These are phyloP conservation scores for Chrysanthemum seticuspe DNA, from an alignment of 129 eudicot species.

Conservation along the genomic window DNA sequence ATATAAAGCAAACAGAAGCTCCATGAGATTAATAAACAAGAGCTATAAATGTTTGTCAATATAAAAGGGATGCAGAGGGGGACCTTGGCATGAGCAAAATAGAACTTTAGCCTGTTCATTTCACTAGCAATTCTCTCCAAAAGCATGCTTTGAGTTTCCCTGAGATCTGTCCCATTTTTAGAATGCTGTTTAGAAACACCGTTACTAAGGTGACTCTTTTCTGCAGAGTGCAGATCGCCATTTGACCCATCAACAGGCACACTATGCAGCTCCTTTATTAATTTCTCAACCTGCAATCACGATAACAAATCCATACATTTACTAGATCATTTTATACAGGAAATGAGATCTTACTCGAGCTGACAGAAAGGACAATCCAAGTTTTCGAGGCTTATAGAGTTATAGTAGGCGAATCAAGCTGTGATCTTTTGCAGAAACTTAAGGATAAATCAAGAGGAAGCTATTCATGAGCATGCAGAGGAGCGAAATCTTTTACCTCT, in stretches of 20 bases:
- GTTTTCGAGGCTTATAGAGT: background rate
- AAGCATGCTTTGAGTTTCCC: conserved; percentile 98
- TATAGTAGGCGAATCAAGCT: background rate
- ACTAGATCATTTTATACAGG: background rate
- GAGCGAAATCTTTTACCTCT: background rate
- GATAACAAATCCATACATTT: background rate
- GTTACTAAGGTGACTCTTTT: conserved; percentile 58
- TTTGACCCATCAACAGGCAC: conserved; percentile 83
- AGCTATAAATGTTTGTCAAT: background rate
- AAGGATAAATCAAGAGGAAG: background rate
- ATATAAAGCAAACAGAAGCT: background rate
- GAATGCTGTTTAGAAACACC: conserved; percentile 70
- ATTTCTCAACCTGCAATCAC: conserved; percentile 73
- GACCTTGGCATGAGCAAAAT: conserved; percentile 95
- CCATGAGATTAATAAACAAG: conserved; percentile 9
- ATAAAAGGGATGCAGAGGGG: conserved; percentile 32
- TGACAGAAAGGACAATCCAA: too few relatives aligned
- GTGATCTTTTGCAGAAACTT: too few relatives aligned
- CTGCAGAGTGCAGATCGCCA: conserved; percentile 45
- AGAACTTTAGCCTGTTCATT: conserved; percentile 97
- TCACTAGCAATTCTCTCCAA: conserved; percentile 98
- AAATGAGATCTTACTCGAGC: background rate
- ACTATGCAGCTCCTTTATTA: conserved; percentile 85
- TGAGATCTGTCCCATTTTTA: conserved; percentile 63
- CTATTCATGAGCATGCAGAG: background rate